A percentile compares a stretch with the other conserved stretches of the same genome.
Evolutionary conservation across 257 asterid genomes (phyloP).

Genomic region (Ophiorrhiza pumila): DNA sequence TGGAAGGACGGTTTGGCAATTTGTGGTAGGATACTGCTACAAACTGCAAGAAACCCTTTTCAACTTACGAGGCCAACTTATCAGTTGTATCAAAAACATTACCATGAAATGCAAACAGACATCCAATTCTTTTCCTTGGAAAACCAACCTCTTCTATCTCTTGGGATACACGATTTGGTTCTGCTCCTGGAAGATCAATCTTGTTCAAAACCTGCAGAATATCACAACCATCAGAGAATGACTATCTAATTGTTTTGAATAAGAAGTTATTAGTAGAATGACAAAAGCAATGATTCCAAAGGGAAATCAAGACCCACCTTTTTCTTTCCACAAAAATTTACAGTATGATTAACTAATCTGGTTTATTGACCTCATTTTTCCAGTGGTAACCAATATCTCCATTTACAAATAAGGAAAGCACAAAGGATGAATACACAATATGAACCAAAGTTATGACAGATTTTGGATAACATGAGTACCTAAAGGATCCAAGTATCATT

Average conservation of each 20-base stretch:
- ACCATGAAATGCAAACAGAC: not conserved
- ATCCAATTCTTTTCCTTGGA: slow-evolving; percentile 12
- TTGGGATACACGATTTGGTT: slow-evolving; percentile 77
- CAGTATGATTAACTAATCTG: not conserved
- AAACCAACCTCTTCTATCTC: slow-evolving; percentile 97
- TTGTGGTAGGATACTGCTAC: not conserved
- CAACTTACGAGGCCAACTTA: not conserved
- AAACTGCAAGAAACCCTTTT: not conserved
- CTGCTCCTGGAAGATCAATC: slow-evolving; percentile 99
- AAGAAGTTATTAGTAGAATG: not conserved
- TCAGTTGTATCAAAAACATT: not conserved
- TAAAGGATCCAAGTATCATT: not conserved
- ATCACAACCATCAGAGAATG: slow-evolving; percentile 1
- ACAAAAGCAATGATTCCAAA: not conserved
- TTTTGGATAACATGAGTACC: not conserved
- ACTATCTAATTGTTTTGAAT: not conserved
- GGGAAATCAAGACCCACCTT: not conserved
- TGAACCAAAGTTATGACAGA: not conserved
- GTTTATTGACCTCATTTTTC: not conserved
- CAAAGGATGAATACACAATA: not conserved
- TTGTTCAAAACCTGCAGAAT: slow-evolving; percentile 86
- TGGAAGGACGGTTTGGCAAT: not conserved
- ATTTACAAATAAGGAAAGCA: not conserved
- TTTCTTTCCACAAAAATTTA: not conserved
- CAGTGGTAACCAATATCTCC: not conserved